Base-by-base conservation (phyloP, 1,139 yeast genomes). In the Scheffersomyces titani region DNA sequence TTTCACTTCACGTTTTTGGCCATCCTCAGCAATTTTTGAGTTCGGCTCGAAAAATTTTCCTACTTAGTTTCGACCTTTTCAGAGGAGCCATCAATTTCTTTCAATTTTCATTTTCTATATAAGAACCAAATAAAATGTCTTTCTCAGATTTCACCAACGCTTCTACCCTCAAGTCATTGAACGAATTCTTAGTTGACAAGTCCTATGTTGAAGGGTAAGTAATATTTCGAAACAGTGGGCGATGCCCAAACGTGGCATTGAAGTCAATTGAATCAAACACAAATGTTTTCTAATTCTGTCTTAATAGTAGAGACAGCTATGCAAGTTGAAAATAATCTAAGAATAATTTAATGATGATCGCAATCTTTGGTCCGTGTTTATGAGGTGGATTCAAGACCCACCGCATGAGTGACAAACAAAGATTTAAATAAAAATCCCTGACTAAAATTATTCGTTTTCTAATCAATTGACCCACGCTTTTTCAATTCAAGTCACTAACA, bases 331-430 rank as follows among this genome's bases (percentile, higher is more conserved):
- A 30, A 16, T 7, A 30, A 6, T 2, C 16, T 30, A 9, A 30
- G 40, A 30, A 30, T 30, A 30, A 30, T 30, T 30, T 30, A 30
- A 83, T 86, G 92, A 89, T 88, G 93, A 89, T 80, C 81, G 70
- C 75, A 73, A 78, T 79, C 83, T 85, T 87, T 89, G 96, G 96
- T 90, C 96, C 96, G 93, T 90, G 96, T 90, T 90, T 89, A 87
- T 85, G 96, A 90, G 89, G 92, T 86, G 93, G 90, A 79, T 77
- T 87, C 86, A 88, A 88, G 92, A 87, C 93, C 96, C 94, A 87
- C 91, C 88, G 88, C 75, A 85, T 89, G 96, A 89, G 92, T 89
- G 88, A 85, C 84, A 84, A n/a, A 82, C 73, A 85, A 72, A 78
- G 83, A 78, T 78, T 77, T 75, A 76, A 79, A 78, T 78, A 75